phyloP scores from a whole-genome alignment of 225 moss, liverwort and hornwort genomes.

The Marchantia polymorpha region DNA sequence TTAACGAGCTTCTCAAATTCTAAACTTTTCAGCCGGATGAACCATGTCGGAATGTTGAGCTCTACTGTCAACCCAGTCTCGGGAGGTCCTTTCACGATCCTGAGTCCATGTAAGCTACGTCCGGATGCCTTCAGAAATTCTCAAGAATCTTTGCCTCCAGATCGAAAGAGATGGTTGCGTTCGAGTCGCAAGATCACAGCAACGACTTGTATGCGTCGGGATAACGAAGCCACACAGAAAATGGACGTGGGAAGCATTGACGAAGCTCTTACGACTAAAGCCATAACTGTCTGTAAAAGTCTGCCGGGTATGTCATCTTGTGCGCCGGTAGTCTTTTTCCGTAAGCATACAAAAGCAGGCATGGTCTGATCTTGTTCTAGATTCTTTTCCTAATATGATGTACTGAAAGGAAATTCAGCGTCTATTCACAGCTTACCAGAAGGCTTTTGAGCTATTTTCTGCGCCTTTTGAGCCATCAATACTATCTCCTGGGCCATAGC shows the following conservation, averaged over 20 bases:
- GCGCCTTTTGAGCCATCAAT: not conserved
- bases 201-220: too few species aligned
- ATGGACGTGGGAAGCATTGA: not conserved
- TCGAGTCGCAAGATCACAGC: not conserved
- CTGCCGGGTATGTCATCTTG: not conserved
- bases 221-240: not conserved
- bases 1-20: not conserved
- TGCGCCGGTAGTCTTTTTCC: not conserved
- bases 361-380: not conserved
- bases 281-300: not conserved
- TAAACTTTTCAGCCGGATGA: not conserved
- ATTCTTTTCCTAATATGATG: not conserved
- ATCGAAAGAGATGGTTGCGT: slow-evolving; percentile 6
- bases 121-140: not conserved
- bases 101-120: not conserved
- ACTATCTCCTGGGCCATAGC: not conserved
- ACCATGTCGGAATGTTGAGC: not conserved
- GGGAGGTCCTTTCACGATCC: not conserved
- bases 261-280: not conserved
- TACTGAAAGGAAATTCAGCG: not conserved
- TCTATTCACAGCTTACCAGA: too few species aligned
- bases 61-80: not conserved
- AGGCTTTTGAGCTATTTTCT: too few species aligned
- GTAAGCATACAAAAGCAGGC: not conserved
- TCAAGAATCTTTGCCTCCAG: not conserved